These are phyloP conservation scores for Saccharomyces kudriavzevii DNA, from an alignment of 805 yeast genomes.

Conservation along the genomic window DNA sequence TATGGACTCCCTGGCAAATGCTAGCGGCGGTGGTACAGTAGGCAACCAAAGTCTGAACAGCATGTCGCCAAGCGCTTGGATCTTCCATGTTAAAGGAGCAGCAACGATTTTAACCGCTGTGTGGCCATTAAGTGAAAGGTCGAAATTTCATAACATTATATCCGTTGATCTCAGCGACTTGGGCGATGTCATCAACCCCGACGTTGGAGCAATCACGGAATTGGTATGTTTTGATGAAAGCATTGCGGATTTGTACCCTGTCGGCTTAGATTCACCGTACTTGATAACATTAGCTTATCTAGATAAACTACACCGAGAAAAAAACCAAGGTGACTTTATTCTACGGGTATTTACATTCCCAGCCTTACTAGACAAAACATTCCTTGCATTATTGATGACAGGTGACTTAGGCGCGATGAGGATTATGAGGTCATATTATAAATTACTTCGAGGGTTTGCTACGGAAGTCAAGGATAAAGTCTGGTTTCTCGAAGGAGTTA, in stretches of 20 bases:
- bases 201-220: constrained; percentile 35
- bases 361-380: constrained; percentile 75
- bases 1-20: constrained; percentile 91
- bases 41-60: constrained; percentile 33
- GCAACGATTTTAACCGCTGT: constrained; percentile 92
- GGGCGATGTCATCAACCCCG: constrained; percentile 48
- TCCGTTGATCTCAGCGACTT: constrained; percentile 87
- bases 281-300: constrained; percentile 78
- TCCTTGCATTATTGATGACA: constrained; percentile 66
- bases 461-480: constrained; percentile 81
- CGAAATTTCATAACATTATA: constrained; percentile 59
- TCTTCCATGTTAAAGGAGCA: constrained; percentile 93
- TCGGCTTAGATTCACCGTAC: constrained; percentile 75
- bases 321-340: constrained; percentile 78
- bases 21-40: constrained; percentile 27
- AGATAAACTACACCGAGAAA: constrained; percentile 74
- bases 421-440: constrained; percentile 83
- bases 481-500: constrained; percentile 91
- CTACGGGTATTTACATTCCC: constrained; percentile 87
- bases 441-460: constrained; percentile 70
- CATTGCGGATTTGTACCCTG: constrained; percentile 79
- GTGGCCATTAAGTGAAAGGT: constrained; percentile 76
- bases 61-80: constrained; percentile 92
- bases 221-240: constrained; percentile 79
- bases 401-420: constrained; percentile 87